These are phyloP conservation scores for Podospora anserina DNA, from an alignment of 495 filamentous ascomycete species.

Conservation along the genomic window DNA sequence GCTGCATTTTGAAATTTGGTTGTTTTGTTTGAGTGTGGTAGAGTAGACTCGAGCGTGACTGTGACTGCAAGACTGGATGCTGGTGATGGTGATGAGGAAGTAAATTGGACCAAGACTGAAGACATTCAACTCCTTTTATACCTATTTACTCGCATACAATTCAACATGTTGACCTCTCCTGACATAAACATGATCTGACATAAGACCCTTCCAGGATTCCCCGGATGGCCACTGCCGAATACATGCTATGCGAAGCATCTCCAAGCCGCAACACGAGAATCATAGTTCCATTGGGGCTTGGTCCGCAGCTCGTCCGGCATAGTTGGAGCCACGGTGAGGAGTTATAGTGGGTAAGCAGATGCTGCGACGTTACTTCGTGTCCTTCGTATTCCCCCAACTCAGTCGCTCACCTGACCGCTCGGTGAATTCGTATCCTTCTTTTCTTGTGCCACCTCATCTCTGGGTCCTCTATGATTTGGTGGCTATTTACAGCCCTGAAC, in stretches of 20 bases:
- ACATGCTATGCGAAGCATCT: neutral
- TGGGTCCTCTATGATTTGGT: neutral
- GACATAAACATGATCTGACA: neutral
- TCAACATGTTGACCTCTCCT: neutral
- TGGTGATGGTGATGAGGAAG: neutral
- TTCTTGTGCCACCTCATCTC: neutral
- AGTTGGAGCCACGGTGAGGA: neutral
- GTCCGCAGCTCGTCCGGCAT: neutral
- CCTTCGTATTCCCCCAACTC: neutral
- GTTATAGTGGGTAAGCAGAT: neutral
- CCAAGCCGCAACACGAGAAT: neutral
- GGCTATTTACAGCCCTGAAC: neutral
- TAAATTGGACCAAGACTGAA: neutral
- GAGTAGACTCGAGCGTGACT: neutral
- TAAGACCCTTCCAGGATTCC: neutral
- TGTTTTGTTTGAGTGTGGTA: neutral
- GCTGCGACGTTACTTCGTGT: neutral
- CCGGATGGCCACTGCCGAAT: neutral
- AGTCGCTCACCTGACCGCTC: neutral
- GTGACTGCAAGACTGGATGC: neutral
- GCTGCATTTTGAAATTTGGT: constrained; percentile 40
- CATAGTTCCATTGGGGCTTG: neutral
- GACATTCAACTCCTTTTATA: neutral
- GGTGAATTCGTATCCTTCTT: neutral
- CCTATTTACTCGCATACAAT: neutral